Evolutionary conservation across 495 filamentous ascomycete species (phyloP).

Genomic region (Thozetella sp.): DNA sequence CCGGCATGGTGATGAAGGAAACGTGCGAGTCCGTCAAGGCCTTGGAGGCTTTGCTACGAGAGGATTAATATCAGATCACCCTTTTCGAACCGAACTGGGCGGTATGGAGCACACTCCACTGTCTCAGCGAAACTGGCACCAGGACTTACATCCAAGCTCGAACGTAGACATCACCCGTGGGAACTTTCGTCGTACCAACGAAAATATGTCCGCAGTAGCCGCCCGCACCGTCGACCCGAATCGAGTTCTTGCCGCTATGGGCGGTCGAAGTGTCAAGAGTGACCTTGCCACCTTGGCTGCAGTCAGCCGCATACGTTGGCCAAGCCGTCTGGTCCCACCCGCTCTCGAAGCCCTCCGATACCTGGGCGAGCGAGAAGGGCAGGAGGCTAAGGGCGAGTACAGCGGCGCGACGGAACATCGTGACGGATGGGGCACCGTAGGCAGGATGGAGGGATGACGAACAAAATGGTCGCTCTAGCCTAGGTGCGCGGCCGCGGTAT

Average conservation of each 20-base stretch:
- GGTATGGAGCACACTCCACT: too few species aligned
- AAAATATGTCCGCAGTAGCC: conserved; percentile 64
- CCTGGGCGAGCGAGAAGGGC: conserved; percentile 46
- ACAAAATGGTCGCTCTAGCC: background rate
- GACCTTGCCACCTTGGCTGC: conserved; percentile 57
- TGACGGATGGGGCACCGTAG: conserved; percentile 12
- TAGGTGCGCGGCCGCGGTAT: background rate
- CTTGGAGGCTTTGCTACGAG: conserved; percentile 48
- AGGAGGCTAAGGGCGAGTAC: conserved; percentile 47
- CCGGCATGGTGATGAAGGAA: conserved; percentile 63
- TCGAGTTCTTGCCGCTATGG: conserved; percentile 57
- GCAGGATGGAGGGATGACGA: background rate
- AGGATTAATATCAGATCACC: conserved; percentile 20
- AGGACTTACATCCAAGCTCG: conserved; percentile 51
- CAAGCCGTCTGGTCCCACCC: conserved; percentile 55
- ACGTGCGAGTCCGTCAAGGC: conserved; percentile 56
- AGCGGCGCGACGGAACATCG: conserved; percentile 44
- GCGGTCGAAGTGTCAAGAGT: conserved; percentile 51
- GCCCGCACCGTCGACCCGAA: conserved; percentile 51
- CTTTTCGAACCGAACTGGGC: conserved; percentile 10
- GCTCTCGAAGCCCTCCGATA: conserved; percentile 54
- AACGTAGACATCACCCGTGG: conserved; percentile 58
- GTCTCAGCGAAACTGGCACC: too few species aligned
- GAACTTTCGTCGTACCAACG: conserved; percentile 56
- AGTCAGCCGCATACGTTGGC: conserved; percentile 57